Evolutionary conservation across 768 basidiomycete species (phyloP).

Genomic region (Lyophyllum shimeji): DNA sequence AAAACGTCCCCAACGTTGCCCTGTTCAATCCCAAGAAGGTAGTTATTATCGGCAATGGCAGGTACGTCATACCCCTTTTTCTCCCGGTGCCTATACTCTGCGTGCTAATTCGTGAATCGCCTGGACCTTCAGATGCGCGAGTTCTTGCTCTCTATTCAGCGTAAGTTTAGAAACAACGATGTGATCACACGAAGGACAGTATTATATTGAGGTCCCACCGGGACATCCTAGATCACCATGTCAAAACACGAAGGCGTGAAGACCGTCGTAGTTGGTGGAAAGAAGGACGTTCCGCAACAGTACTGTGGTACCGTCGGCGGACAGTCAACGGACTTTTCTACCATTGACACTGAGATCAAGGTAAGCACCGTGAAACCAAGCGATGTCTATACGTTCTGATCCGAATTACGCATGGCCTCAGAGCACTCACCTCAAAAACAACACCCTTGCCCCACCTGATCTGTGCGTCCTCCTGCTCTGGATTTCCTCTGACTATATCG

Average conservation of each 20-base stretch:
- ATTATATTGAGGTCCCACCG: not conserved
- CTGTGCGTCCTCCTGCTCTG: conserved; percentile 37
- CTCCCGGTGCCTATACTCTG: not conserved
- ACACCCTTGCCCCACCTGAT: conserved; percentile 57
- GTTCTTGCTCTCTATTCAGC: conserved; percentile 47
- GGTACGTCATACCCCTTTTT: conserved; percentile 23
- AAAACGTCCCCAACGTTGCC: conserved; percentile 36
- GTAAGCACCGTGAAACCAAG: conserved; percentile 19
- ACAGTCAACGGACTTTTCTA: conserved; percentile 55
- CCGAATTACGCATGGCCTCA: conserved; percentile 17
- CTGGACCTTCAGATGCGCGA: conserved; percentile 37
- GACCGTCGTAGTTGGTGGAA: conserved; percentile 59
- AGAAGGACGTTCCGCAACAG: conserved; percentile 44
- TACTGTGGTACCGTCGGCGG: conserved; percentile 67
- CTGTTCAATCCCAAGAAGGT: conserved; percentile 51
- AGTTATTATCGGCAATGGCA: conserved; percentile 57
- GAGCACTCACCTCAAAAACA: conserved; percentile 54
- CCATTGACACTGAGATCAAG: conserved; percentile 63
- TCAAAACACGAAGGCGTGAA: conserved; percentile 54
- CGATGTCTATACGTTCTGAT: not conserved
- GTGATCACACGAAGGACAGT: not conserved
- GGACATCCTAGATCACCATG: conserved; percentile 54
- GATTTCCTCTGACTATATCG: conserved; percentile 1
- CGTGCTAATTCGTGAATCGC: not conserved
- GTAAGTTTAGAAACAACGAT: conserved; percentile 24